Percentiles rank a stretch among this genome's conserved stretches.
phyloP scores from a whole-genome alignment of 2,329 filamentous ascomycete genomes.

The Aspergillus uvarum region DNA sequence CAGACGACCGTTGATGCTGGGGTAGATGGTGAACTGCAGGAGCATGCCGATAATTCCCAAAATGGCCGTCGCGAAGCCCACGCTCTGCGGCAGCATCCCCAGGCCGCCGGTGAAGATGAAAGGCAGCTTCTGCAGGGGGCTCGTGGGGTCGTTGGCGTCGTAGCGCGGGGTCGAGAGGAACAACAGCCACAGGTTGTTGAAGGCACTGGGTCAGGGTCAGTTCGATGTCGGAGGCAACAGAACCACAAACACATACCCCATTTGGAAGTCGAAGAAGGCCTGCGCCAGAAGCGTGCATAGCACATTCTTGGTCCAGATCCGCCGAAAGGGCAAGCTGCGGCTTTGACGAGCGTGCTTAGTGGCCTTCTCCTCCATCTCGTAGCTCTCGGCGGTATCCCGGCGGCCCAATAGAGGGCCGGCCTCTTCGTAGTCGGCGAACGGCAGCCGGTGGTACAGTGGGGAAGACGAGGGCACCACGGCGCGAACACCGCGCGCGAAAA shows the following conservation, averaged over 20 bases:
- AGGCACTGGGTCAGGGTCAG: conserved; percentile 54
- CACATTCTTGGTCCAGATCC: conserved; percentile 57
- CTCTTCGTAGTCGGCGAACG: conserved; percentile 38
- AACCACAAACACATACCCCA: conserved; percentile 42
- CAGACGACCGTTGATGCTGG: conserved; percentile 63
- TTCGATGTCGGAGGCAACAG: neutral
- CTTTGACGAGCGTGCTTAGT: conserved; percentile 38
- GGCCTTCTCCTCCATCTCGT: conserved; percentile 41
- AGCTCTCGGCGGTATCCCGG: conserved; percentile 31
- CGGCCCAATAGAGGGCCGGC: conserved; percentile 36
- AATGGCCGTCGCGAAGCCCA: conserved; percentile 73
- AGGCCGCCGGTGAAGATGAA: conserved; percentile 68
- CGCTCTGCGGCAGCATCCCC: conserved; percentile 66
- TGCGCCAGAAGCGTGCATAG: conserved; percentile 60
- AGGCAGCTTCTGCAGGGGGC: conserved; percentile 50
- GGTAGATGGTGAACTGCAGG: conserved; percentile 71
- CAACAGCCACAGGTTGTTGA: conserved; percentile 74
- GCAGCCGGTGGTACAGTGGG: conserved; percentile 33
- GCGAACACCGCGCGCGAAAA: conserved; percentile 29
- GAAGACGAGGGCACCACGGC: conserved; percentile 31
- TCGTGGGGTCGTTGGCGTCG: conserved; percentile 39
- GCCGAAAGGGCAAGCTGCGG: conserved; percentile 47
- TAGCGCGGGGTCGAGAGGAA: conserved; percentile 72
- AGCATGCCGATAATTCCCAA: conserved; percentile 71
- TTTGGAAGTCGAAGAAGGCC: conserved; percentile 71